Evolutionary conservation across 1,139 yeast genomes (phyloP), one percentile per base, ranked within the genome.

Genomic region (Casaregolazyma lundiana): DNA sequence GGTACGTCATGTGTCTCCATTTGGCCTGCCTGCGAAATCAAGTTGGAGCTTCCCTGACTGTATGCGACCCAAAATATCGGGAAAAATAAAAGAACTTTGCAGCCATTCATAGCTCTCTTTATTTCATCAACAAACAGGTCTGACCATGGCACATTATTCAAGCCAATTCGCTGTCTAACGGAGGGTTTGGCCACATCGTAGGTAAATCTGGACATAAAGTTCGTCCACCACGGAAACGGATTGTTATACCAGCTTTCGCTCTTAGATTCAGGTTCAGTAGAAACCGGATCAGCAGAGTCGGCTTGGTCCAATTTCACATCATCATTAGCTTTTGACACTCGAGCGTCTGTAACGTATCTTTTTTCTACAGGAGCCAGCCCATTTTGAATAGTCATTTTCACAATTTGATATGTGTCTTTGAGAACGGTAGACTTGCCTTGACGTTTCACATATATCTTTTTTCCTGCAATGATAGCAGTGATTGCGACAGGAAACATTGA

Each of bases 11-110:
- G 84, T 47, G 73, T 67, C 59, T 77, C 76, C 84, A 80, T 80
- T 58, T 71, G 69, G 48, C 78, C 84, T 35, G 86, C 85, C 61
- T 78, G 84, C 29, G 83, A 73, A 45, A 80, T 73, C 54, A 81
- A 78, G 64, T 80, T 81, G 66, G 76, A 78, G 48, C 75, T 59
- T 83, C 80, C 80, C 66, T 81, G 85, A 24, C 82, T 81, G 62
- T 80, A 80, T 30, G 77, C 81, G 39, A 80, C 71, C 86, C 86
- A 81, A 69, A 76, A 81, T 44, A 81, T 66, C 29, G 85, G 85
- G 65, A 72, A 80, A 65, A 76, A 77, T 26, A 73, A 59, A 60
- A 80, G 81, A 46, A 81, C 84, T 62, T 77, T 77, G 71, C 86
- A 81, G 30, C 83, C 85, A 53, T 68, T 67, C 48, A 80, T 49